Conservation (phyloP, 108 stramenopile genomes). For the Conticribra guillardii region DNA sequence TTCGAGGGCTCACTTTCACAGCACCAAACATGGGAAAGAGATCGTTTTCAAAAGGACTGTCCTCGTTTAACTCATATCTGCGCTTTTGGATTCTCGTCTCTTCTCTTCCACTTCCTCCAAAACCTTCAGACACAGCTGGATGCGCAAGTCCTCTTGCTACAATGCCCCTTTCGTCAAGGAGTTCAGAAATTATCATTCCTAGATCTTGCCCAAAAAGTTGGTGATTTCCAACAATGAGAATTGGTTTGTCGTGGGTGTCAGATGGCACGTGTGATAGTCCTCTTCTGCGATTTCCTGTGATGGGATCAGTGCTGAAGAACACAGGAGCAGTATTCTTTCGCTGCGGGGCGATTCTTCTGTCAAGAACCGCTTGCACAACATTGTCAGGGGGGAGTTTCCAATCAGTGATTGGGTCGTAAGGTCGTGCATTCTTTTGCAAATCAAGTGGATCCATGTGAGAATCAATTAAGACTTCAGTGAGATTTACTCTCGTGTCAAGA, state of each 20-base stretch:
- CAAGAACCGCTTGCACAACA: constrained; percentile 52
- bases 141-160: constrained; percentile 82
- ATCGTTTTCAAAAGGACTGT: constrained; percentile 47
- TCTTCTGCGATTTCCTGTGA: constrained; percentile 59
- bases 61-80: constrained; percentile 51
- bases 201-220: constrained; percentile 84
- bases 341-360: constrained; percentile 63
- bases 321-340: constrained; percentile 66
- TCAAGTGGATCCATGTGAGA: constrained; percentile 74
- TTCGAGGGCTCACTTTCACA: constrained; percentile 89
- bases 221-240: constrained; percentile 91
- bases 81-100: constrained; percentile 38
- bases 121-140: constrained; percentile 69
- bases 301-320: constrained; percentile 79
- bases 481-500: constrained; percentile 77
- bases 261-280: constrained; percentile 70
- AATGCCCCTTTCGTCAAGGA: constrained; percentile 67
- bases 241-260: constrained; percentile 51
- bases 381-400: constrained; percentile 73
- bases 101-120: constrained; percentile 8
- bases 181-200: constrained; percentile 65
- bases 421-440: constrained; percentile 25
- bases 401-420: constrained; percentile 77
- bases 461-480: constrained; percentile 85
- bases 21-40: constrained; percentile 87